Percentiles rank a stretch among this genome's conserved stretches.
phyloP scores from a whole-genome alignment of 2,329 filamentous ascomycete species.

The Nothophaeocryptopus gaeumannii region DNA sequence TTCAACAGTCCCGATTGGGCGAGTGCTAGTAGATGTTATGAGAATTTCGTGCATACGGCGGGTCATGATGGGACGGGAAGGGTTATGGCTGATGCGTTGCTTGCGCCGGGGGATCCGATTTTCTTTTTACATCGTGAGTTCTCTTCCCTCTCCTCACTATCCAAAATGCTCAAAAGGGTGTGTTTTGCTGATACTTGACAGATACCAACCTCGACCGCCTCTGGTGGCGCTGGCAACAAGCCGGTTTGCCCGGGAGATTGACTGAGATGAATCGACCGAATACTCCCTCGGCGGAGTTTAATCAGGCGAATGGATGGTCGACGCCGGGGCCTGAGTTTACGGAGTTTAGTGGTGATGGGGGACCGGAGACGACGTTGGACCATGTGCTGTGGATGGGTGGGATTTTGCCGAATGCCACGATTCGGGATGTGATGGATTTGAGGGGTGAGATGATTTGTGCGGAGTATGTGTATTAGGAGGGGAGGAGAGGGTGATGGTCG shows the following conservation, averaged over 20 bases:
- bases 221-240: constrained; percentile 22
- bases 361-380: constrained; percentile 17
- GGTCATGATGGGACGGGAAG: constrained; percentile 21
- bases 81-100: constrained; percentile 23
- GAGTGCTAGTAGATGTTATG: constrained; percentile 20
- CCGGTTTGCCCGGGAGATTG: constrained; percentile 8
- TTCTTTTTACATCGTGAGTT: constrained; percentile 21
- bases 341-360: constrained; percentile 17
- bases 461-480: constrained; percentile 11
- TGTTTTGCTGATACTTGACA: too few species aligned
- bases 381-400: constrained; percentile 24
- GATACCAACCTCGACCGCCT: constrained; percentile 24
- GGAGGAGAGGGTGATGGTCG: not conserved
- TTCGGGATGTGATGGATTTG: constrained; percentile 21
- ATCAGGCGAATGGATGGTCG: constrained; percentile 16
- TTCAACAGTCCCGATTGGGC: constrained; percentile 14
- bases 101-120: constrained; percentile 23
- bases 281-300: constrained; percentile 18
- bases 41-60: constrained; percentile 20
- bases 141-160: not conserved
- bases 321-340: constrained; percentile 24
- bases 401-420: constrained; percentile 23
- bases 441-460: constrained; percentile 15
- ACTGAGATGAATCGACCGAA: constrained; percentile 21
- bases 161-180: too few species aligned